Base-by-base conservation (phyloP, 2,329 filamentous ascomycete species). In the Huntiella moniliformis region DNA sequence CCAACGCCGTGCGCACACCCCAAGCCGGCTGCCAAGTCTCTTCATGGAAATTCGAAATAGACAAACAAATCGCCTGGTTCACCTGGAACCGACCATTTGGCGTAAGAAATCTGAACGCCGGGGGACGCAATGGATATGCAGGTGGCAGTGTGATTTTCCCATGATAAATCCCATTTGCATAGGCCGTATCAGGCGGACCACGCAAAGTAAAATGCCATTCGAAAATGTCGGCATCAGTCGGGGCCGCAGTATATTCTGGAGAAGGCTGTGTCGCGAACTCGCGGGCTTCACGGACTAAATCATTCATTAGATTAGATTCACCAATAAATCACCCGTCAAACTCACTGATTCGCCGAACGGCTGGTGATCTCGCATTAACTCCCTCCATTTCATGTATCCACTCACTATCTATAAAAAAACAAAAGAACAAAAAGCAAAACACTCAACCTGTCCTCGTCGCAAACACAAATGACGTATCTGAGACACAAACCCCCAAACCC, bases 191-290 rank as follows among this genome's bases (percentile, higher is more conserved):
- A 0, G 88, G 88, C 0, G 88, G 87, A 0, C 91, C 91, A 44
- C 80, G 77, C n/a, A 98, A 70, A 0, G 91, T 98, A 64, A 96
- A 98, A 67, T 98, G 91, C 91, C 91, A 98, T 63, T 96, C 87
- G 64, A 94, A 94, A 45, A 98, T 77, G 62, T 96, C 86, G 31
- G 75, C 70, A 58, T 96, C 88, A 51, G 88, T 74, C 0, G 91
- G 91, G 3, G 78, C 70, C 36, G 88, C 91, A 54, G 80, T 75
- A 63, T 88, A 92, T 65, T 94, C 85, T 45, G 82, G 68, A 2
- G 84, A 91, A 4, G 88, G 85, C 34, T 81, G 73, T 49, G 68
- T 70, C 50, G 83, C 77, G 47, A 98, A 74, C 60, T 96, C 91
- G 49, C 81, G 72, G 48, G 88, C 87, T 75, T 96, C 91, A 63